These are phyloP conservation scores for Talaromyces nanjingensis DNA, from an alignment of 495 filamentous ascomycete species.

Conservation along the genomic window DNA sequence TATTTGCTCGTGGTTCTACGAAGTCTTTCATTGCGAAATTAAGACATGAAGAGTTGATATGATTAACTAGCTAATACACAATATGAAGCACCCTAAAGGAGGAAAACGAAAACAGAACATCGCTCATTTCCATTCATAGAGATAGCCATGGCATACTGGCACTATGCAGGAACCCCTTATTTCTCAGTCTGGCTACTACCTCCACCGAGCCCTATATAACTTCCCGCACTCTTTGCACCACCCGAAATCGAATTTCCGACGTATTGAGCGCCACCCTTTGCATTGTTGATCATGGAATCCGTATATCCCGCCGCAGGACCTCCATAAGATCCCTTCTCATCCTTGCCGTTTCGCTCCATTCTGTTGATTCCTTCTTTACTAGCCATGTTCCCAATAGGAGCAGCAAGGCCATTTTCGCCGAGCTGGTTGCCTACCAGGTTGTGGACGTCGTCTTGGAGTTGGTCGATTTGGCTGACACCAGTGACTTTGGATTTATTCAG, in stretches of 20 bases:
- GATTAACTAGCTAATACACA: background rate
- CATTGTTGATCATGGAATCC: background rate
- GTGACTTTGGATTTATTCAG: conserved; percentile 62
- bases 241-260: conserved; percentile 3
- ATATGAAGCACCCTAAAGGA: background rate
- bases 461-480: conserved; percentile 51
- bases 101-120: background rate
- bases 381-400: conserved; percentile 50
- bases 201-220: background rate
- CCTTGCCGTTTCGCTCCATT: conserved; percentile 54
- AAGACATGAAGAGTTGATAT: background rate
- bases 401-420: conserved; percentile 54
- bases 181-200: background rate
- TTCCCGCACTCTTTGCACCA: conserved; percentile 2
- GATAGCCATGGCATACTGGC: background rate
- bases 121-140: background rate
- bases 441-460: conserved; percentile 55
- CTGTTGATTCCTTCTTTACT: conserved; percentile 61
- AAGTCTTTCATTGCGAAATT: background rate
- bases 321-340: conserved; percentile 46
- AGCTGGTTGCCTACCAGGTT: conserved; percentile 51
- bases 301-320: conserved; percentile 12
- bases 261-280: background rate
- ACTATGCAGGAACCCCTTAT: background rate
- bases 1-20: background rate